phyloP scores from a whole-genome alignment of 2,329 filamentous ascomycete genomes.

The Phyllachora maydis region DNA sequence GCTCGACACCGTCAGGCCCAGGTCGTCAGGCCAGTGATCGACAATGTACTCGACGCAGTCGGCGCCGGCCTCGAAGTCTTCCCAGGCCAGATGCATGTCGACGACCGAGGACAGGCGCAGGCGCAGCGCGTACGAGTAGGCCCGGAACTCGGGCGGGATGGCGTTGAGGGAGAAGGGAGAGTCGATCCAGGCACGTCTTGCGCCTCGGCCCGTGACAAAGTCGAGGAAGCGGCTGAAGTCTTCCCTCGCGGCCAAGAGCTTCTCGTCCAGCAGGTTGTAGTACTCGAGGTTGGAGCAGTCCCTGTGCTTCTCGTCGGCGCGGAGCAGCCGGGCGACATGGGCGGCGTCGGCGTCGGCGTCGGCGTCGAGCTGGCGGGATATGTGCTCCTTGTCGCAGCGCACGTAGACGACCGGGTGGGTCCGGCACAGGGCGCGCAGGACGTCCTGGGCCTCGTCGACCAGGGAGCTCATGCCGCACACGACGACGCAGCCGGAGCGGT shows the following conservation, averaged over 20 bases:
- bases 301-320: conserved; percentile 32
- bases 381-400: conserved; percentile 40
- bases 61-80: conserved; percentile 31
- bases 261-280: conserved; percentile 42
- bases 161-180: conserved; percentile 39
- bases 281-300: conserved; percentile 51
- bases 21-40: conserved; percentile 30
- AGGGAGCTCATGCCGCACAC: conserved; percentile 47
- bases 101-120: conserved; percentile 39
- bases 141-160: conserved; percentile 33
- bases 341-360: too few species aligned
- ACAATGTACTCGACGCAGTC: conserved; percentile 40
- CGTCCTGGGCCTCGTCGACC: conserved; percentile 33
- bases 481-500: conserved; percentile 43
- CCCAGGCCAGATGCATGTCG: conserved; percentile 24
- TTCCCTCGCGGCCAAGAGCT: conserved; percentile 35
- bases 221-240: conserved; percentile 39
- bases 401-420: conserved; percentile 52
- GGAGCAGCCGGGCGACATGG: conserved; percentile 37
- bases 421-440: conserved; percentile 36
- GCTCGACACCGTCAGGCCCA: conserved; percentile 26
- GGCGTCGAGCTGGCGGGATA: conserved; percentile 34
- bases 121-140: conserved; percentile 39
- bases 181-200: conserved; percentile 28
- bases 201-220: conserved; percentile 29